Percentiles rank a stretch among this genome's conserved stretches.
Evolutionary conservation across 2,329 filamentous ascomycete genomes (phyloP).

Genomic region (Aspergillus sp.): DNA sequence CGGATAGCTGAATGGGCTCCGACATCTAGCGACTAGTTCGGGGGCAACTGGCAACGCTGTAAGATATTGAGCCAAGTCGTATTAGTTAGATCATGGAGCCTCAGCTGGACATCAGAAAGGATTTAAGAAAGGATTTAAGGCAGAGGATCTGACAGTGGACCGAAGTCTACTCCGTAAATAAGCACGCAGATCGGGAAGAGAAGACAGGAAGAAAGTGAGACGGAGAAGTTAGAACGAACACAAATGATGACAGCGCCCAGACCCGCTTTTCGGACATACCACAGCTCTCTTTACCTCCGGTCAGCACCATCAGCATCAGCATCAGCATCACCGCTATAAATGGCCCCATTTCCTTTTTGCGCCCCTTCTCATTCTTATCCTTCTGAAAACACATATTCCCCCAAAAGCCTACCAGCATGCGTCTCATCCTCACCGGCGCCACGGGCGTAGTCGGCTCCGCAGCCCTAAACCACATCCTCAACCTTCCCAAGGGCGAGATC

Average conservation of each 20-base stretch:
- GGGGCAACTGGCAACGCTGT: too few species aligned
- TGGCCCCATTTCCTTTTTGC: too few species aligned
- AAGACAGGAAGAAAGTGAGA: not conserved
- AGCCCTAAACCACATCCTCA: slow-evolving; percentile 65
- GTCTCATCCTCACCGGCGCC: slow-evolving; percentile 66
- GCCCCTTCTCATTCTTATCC: not conserved
- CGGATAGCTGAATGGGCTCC: too few species aligned
- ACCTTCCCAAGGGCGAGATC: slow-evolving; percentile 37
- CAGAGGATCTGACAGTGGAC: too few species aligned
- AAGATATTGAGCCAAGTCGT: too few species aligned
- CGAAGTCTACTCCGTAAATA: not conserved
- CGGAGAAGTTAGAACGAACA: not conserved
- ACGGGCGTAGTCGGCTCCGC: slow-evolving; percentile 65
- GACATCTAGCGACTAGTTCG: too few species aligned
- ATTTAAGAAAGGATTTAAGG: too few species aligned
- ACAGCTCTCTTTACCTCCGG: not conserved
- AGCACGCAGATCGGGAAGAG: not conserved
- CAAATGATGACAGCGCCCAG: not conserved
- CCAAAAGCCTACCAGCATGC: slow-evolving; percentile 17
- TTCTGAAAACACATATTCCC: not conserved
- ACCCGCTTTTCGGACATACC: not conserved
- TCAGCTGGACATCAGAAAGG: too few species aligned
- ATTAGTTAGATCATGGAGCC: too few species aligned
- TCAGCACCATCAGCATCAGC: not conserved
- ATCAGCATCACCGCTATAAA: not conserved